These are phyloP conservation scores for Seminavis robusta DNA, from an alignment of 108 stramenopile genomes.

Conservation along the genomic window DNA sequence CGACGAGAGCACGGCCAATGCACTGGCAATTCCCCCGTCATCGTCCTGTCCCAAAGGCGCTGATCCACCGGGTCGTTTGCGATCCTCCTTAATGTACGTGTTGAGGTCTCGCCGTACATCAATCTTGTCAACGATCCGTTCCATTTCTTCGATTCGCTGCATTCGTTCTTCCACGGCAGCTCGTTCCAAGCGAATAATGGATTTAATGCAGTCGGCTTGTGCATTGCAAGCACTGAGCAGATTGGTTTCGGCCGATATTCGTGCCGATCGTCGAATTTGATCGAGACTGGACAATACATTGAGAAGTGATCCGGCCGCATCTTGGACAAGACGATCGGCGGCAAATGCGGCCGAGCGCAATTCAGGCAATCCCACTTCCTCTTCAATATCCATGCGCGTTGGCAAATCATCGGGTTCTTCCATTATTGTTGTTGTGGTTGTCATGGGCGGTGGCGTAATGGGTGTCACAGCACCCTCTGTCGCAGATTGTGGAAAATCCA, in stretches of 20 bases:
- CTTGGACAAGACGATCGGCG: constrained; percentile 58
- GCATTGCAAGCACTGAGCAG: constrained; percentile 60
- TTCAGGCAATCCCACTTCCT: constrained; percentile 47
- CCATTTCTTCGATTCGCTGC: constrained; percentile 42
- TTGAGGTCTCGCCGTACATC: constrained; percentile 72
- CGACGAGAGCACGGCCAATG: constrained; percentile 60
- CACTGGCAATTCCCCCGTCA: constrained; percentile 75
- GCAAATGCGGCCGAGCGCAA: constrained; percentile 47
- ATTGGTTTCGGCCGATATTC: constrained; percentile 62
- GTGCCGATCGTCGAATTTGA: constrained; percentile 56
- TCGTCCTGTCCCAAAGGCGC: constrained; percentile 62
- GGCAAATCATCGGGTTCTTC: constrained; percentile 1
- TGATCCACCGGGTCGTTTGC: constrained; percentile 38
- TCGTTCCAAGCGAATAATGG: constrained; percentile 55
- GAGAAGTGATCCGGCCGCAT: constrained; percentile 48
- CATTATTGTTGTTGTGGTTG: neutral
- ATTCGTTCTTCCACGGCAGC: constrained; percentile 48
- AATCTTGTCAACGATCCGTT: constrained; percentile 41
- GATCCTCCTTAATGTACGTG: constrained; percentile 54
- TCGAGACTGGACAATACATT: constrained; percentile 54
- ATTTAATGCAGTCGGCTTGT: constrained; percentile 41
- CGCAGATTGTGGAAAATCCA: constrained; percentile 36
- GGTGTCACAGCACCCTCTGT: neutral
- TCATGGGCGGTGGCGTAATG: constrained; percentile 7
- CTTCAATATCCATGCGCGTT: constrained; percentile 56